Percentiles rank a stretch among this genome's conserved stretches.
These are phyloP conservation scores for Globisporangium canariense DNA, from an alignment of 352 stramenopile genomes.

Conservation along the genomic window DNA sequence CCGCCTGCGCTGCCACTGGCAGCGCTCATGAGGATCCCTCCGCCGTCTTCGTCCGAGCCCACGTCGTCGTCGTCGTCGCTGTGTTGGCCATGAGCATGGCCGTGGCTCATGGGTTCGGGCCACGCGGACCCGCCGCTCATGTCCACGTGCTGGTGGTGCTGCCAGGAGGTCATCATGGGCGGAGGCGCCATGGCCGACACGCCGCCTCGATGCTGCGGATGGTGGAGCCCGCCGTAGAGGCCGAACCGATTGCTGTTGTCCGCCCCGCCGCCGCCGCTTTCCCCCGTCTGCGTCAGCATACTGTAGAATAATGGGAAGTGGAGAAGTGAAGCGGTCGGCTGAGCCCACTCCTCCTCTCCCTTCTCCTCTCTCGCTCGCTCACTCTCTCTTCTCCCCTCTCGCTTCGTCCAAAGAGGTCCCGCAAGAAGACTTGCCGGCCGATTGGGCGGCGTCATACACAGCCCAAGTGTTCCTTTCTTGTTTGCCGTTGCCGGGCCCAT, in stretches of 20 bases:
- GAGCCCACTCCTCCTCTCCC: constrained; percentile 8
- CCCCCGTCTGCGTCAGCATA: constrained; percentile 11
- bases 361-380: background rate
- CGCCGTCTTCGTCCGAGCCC: background rate
- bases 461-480: background rate
- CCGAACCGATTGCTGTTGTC: background rate
- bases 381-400: constrained; percentile 1
- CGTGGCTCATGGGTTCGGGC: background rate
- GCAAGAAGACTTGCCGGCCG: background rate
- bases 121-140: constrained; percentile 6
- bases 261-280: constrained; percentile 1
- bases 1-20: background rate
- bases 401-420: background rate
- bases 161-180: constrained; percentile 1
- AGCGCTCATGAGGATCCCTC: background rate
- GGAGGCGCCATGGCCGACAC: background rate
- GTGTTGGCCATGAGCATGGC: too few relatives aligned
- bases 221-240: background rate
- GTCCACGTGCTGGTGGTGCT: constrained; percentile 8
- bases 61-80: constrained; percentile 1
- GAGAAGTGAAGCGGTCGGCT: background rate
- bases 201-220: background rate
- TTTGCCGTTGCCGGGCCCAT: too few relatives aligned
- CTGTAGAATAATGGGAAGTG: constrained; percentile 6
- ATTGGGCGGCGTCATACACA: too few relatives aligned